Base-by-base conservation (phyloP, 768 basidiomycete genomes). In the Rhodotorula paludigena region DNA sequence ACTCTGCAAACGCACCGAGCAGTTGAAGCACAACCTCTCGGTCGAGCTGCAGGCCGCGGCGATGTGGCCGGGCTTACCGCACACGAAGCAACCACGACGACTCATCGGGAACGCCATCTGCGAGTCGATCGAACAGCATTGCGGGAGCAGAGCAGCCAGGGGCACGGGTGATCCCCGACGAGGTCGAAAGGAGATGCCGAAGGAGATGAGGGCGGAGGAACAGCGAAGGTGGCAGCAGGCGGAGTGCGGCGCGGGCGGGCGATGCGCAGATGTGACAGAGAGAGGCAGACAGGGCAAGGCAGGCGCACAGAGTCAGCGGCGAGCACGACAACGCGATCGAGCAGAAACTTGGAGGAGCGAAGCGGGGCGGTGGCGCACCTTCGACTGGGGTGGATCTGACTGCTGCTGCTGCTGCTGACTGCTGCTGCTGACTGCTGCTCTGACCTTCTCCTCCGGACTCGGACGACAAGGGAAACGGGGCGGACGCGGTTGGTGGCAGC, bases 1-100 rank as follows among this genome's bases (percentile, higher is more conserved):
- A 36, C 9, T 12, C 1, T 7, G 1, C n/a, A 18, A 20, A 58
- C 60, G 53, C 49, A 68, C 67, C 39, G 63, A 56, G 57, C 71
- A 72, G 71, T 72, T 72, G 71, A 59, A 72, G 71, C 71, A 68
- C 23, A 68, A 51, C 7, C 60, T 32, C 42, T 64, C 54, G 56
- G 60, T 60, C 10, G 58, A 64, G 41, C 63, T 66, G 69, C 65
- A 66, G 2, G 61, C 57, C 25, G 57, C 60, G 41, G 69, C 64
- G 30, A 62, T 57, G 63, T 64, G 71, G n/a, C 67, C 64, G 45
- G 54, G 59, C 56, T 64, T 55, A 59, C 68, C 68, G 59, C 68
- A 69, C 14, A 64, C 64, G 56, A 64, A 69, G 60, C 68, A 69
- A 15, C 63, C 63, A 5, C 60, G 58, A 48, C 68, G 68, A 30